Conservation (phyloP, 306 rosid genomes). For the Trifolium subterraneum region DNA sequence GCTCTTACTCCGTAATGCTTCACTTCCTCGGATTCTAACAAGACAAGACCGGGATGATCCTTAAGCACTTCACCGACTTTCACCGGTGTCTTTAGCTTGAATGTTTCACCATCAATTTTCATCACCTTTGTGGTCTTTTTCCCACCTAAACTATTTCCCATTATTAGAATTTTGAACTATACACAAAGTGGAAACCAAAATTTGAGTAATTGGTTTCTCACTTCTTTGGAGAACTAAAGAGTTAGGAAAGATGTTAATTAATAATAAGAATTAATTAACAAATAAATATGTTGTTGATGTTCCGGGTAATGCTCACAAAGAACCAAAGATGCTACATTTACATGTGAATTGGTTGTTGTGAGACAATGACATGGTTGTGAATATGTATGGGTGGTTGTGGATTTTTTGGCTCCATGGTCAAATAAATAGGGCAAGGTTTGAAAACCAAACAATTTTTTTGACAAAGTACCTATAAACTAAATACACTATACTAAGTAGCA, state of each 20-base stretch:
- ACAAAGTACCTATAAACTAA: slow-evolving; percentile 27
- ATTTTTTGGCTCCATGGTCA: slow-evolving; percentile 53
- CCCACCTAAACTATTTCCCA: slow-evolving; percentile 82
- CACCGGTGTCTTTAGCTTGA: slow-evolving; percentile 69
- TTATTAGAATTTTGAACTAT: slow-evolving; percentile 22
- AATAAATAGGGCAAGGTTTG: slow-evolving; percentile 67
- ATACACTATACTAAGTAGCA: slow-evolving; percentile 41
- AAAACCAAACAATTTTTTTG: slow-evolving; percentile 35
- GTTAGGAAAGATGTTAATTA: slow-evolving; percentile 16
- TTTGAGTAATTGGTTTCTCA: neutral
- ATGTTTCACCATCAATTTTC: slow-evolving; percentile 81
- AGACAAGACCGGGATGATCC: slow-evolving; percentile 70
- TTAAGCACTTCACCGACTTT: slow-evolving; percentile 60
- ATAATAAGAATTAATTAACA: neutral
- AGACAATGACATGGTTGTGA: slow-evolving; percentile 40
- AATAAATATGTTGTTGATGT: neutral
- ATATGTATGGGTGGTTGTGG: slow-evolving; percentile 45
- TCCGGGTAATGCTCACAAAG: slow-evolving; percentile 32
- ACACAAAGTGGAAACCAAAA: neutral
- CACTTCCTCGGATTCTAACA: slow-evolving; percentile 79
- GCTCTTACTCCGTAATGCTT: slow-evolving; percentile 85
- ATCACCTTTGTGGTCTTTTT: slow-evolving; percentile 76
- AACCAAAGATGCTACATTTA: slow-evolving; percentile 30
- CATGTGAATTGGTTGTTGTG: slow-evolving; percentile 44
- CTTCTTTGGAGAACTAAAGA: slow-evolving; percentile 1